These are phyloP conservation scores for Rhizopus arrhizus DNA, from an alignment of 371 early-diverging fungal genomes.

Conservation along the genomic window DNA sequence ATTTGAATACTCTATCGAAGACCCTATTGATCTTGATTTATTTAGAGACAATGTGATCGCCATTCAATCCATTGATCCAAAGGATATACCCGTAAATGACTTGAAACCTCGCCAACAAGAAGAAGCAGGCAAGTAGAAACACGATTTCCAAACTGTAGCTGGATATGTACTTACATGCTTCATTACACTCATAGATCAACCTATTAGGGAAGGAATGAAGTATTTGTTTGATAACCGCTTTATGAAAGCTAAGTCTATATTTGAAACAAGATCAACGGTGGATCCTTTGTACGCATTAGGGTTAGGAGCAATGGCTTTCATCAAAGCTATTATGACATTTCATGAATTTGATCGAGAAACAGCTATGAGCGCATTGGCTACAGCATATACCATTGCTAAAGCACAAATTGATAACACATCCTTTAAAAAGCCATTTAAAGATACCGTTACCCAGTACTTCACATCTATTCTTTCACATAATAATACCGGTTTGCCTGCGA, in stretches of 20 bases:
- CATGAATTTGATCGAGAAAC: slow-evolving; percentile 37
- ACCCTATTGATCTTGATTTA: slow-evolving; percentile 41
- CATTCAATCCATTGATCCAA: slow-evolving; percentile 41
- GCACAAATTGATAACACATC: slow-evolving; percentile 43
- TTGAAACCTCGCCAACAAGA: slow-evolving; percentile 58
- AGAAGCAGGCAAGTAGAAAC: slow-evolving; percentile 40
- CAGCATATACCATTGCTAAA: slow-evolving; percentile 47
- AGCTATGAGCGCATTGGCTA: slow-evolving; percentile 41
- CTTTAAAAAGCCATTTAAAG: slow-evolving; percentile 41
- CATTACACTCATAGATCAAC: slow-evolving; percentile 32
- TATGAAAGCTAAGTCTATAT: slow-evolving; percentile 51
- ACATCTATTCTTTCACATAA: slow-evolving; percentile 29
- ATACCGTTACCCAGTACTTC: slow-evolving; percentile 42
- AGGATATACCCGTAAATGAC: slow-evolving; percentile 47
- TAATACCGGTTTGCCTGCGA: slow-evolving; percentile 32
- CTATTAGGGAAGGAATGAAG: slow-evolving; percentile 45
- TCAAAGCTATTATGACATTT: slow-evolving; percentile 48
- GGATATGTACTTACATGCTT: too few species aligned
- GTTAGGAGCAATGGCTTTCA: slow-evolving; percentile 54
- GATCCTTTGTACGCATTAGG: slow-evolving; percentile 54
- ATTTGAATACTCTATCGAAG: slow-evolving; percentile 38
- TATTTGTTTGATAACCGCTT: slow-evolving; percentile 53
- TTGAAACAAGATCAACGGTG: slow-evolving; percentile 43
- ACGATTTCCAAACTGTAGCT: too few species aligned
- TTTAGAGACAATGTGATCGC: slow-evolving; percentile 50